These are phyloP conservation scores for Poa pratensis DNA, from an alignment of 176 grass and related monocot species.

Conservation along the genomic window DNA sequence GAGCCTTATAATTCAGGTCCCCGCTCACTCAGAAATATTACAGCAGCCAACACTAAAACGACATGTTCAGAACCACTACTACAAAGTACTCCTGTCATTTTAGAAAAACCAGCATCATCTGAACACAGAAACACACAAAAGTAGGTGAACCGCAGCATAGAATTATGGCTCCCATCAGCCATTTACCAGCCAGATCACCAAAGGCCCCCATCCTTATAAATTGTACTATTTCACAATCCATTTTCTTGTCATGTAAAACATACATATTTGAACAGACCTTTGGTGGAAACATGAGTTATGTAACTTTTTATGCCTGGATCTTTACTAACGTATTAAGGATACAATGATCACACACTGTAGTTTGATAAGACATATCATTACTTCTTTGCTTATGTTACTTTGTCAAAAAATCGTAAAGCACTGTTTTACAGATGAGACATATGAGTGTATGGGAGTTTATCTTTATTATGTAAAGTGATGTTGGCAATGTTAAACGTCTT, in stretches of 20 bases:
- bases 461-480: neutral
- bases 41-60: neutral
- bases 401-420: neutral
- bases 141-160: neutral
- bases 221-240: neutral
- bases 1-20: neutral
- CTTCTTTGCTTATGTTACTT: neutral
- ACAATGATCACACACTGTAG: neutral
- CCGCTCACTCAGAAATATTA: neutral
- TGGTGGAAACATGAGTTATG: neutral
- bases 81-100: too few relatives aligned
- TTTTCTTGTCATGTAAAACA: slow-evolving; percentile 1
- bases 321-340: neutral
- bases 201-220: neutral
- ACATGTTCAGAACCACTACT: neutral
- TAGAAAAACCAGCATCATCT: neutral
- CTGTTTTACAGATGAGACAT: slow-evolving; percentile 1
- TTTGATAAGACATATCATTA: neutral
- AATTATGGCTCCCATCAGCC: neutral
- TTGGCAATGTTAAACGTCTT: slow-evolving; percentile 9
- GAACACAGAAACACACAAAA: neutral
- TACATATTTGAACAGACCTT: neutral
- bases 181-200: neutral
- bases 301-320: neutral
- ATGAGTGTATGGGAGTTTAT: neutral